Evolutionary conservation across 768 basidiomycete genomes (phyloP).

Genomic region (Pleurotus sapidus): DNA sequence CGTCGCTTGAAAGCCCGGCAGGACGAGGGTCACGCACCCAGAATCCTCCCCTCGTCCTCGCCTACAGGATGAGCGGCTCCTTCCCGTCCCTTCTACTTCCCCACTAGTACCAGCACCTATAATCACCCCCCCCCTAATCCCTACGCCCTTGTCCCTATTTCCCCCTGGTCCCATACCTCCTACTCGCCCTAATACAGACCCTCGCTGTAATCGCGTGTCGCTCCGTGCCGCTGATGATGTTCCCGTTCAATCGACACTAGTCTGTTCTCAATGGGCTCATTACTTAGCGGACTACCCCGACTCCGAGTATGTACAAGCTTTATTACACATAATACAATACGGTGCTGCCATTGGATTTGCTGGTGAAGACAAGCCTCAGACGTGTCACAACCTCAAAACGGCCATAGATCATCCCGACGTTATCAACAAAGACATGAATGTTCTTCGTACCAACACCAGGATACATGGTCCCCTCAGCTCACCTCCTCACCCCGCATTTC

Average conservation of each 20-base stretch:
- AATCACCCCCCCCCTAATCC: neutral
- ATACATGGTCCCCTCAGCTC: conserved; percentile 18
- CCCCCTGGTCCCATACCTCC: conserved; percentile 10
- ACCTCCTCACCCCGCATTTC: conserved; percentile 17
- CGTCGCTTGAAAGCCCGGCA: neutral
- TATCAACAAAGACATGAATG: conserved; percentile 9
- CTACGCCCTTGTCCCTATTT: conserved; percentile 10
- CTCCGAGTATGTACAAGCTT: conserved; percentile 18
- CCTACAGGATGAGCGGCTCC: neutral
- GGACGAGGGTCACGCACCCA: neutral
- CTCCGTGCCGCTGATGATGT: conserved; percentile 5
- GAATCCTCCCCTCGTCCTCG: neutral
- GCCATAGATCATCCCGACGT: conserved; percentile 13
- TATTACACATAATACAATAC: conserved; percentile 22
- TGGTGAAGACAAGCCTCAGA: conserved; percentile 7
- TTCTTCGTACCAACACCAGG: conserved; percentile 11
- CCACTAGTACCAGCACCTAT: neutral
- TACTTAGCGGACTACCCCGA: conserved; percentile 26
- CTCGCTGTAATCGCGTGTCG: conserved; percentile 9
- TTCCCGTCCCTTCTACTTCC: neutral
- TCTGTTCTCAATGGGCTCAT: conserved; percentile 14
- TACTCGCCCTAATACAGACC: conserved; percentile 13
- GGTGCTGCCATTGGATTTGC: conserved; percentile 25
- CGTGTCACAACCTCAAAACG: conserved; percentile 23
- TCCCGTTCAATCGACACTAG: neutral